These are phyloP conservation scores for Phaeosphaeriaceae sp. DNA, from an alignment of 2,329 filamentous ascomycete species.

Conservation along the genomic window DNA sequence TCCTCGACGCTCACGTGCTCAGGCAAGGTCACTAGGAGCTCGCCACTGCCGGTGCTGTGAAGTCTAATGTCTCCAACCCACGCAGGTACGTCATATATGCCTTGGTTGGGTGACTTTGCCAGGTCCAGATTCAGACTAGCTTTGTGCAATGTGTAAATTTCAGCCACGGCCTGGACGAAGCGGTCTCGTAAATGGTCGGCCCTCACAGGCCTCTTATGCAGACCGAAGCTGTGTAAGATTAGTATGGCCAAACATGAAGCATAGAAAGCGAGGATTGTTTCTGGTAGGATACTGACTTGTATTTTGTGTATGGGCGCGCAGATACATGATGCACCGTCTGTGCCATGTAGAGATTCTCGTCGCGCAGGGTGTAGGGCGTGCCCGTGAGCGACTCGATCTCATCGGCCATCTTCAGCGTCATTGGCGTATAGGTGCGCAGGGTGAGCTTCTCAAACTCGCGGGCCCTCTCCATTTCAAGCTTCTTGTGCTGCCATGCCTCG, in stretches of 20 bases:
- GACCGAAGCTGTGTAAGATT: constrained; percentile 29
- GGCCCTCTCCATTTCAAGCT: constrained; percentile 37
- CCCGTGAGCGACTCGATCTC: constrained; percentile 40
- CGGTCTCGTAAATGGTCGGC: constrained; percentile 40
- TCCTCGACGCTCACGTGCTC: constrained; percentile 22
- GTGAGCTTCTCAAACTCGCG: constrained; percentile 45
- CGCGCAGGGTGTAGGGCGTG: constrained; percentile 37
- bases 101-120: constrained; percentile 33
- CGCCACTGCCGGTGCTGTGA: constrained; percentile 22
- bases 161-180: constrained; percentile 64
- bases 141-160: constrained; percentile 58
- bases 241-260: background rate
- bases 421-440: constrained; percentile 39
- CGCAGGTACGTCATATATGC: constrained; percentile 32
- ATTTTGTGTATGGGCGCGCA: constrained; percentile 41
- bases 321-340: constrained; percentile 39
- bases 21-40: constrained; percentile 32
- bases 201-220: constrained; percentile 20
- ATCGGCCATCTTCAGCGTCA: constrained; percentile 38
- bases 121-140: constrained; percentile 35
- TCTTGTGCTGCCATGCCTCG: constrained; percentile 51
- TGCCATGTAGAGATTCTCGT: constrained; percentile 38
- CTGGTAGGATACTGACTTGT: constrained; percentile 19
- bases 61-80: constrained; percentile 42
- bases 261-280: background rate